A percentile compares a stretch with the other conserved stretches of the same genome.
Conservation (phyloP, 495 filamentous ascomycete genomes). For the Ramalina intermedia region DNA sequence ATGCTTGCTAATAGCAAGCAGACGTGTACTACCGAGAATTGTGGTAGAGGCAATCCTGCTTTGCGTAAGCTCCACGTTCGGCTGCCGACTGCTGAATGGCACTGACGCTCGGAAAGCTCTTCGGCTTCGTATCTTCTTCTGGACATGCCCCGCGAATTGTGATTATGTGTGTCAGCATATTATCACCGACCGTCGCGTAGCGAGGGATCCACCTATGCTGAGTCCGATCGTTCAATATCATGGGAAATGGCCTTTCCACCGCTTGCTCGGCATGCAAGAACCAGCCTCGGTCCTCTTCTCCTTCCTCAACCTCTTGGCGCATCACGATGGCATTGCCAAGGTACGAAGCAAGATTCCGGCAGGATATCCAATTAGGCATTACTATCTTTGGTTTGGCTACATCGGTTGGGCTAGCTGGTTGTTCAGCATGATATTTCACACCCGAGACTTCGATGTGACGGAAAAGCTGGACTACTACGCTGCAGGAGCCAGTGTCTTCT, state of each 20-base stretch:
- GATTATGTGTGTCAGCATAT: constrained; percentile 98
- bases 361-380: constrained; percentile 59
- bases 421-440: constrained; percentile 83
- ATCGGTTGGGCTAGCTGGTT: constrained; percentile 72
- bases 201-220: constrained; percentile 45
- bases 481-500: constrained; percentile 80
- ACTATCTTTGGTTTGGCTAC: constrained; percentile 70
- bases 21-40: constrained; percentile 75
- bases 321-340: constrained; percentile 60
- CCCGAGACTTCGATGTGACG: constrained; percentile 67
- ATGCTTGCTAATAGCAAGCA: constrained; percentile 22
- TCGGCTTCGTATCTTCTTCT: constrained; percentile 38
- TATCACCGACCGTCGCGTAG: constrained; percentile 58
- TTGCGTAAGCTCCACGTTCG: constrained; percentile 26
- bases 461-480: constrained; percentile 95
- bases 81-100: not conserved
- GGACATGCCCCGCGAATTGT: constrained; percentile 77
- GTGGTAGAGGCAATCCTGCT: constrained; percentile 35
- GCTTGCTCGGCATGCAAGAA: constrained; percentile 86
- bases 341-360: constrained; percentile 55
- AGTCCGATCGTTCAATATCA: constrained; percentile 78
- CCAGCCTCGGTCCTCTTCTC: constrained; percentile 88
- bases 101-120: constrained; percentile 21
- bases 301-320: constrained; percentile 76
- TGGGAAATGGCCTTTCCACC: constrained; percentile 97